Evolutionary conservation across 345 rosid species (phyloP), one percentile per base, ranked within the genome.

Genomic region (Anacardium occidentale): DNA sequence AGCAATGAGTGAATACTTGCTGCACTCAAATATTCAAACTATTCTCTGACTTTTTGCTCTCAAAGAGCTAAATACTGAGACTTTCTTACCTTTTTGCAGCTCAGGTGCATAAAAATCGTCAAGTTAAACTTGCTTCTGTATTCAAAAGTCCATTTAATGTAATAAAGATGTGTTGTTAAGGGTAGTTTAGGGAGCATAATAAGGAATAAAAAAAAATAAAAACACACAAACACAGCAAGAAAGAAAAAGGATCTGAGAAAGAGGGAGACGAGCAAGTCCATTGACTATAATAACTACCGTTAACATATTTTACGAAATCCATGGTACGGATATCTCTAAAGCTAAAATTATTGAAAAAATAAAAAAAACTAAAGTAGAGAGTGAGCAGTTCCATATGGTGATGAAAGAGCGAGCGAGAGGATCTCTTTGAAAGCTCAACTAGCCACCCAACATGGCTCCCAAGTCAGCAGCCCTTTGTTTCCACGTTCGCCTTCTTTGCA

Each of bases 371-470:
- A 21, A 53, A 53, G 10, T 10, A 14, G 42, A 22, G 32, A 18
- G 6, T 3, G 2, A 37, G 50, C 24, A 70, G n/a, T 15, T 42
- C 48, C 25, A 37, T 56, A 17, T 44, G 48, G n/a, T 47, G 50
- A 34, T 20, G 34, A 37, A 18, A 12, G 53, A 72, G 45, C 50
- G 24, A 10, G 29, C 10, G 2, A 40, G 50, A 56, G 59, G 26
- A 15, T 42, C 10, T 24, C 17, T 26, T 14, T 20, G 26, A 10
- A 12, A 2, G 42, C 66, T 72, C 55, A 87, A 60, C 88, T 81
- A 66, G 85, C 83, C 84, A 89, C 87, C 85, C 83, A 83, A 68
- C 75, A 75, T 76, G 78, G 79, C 80, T 84, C 80, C 89, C 87
- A 87, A 44, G 75, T 77, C 64, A 81, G 69, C 82, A 87, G 71